Conservation (phyloP, 2,329 filamentous ascomycete genomes). For the Pseudonectria buxi region DNA sequence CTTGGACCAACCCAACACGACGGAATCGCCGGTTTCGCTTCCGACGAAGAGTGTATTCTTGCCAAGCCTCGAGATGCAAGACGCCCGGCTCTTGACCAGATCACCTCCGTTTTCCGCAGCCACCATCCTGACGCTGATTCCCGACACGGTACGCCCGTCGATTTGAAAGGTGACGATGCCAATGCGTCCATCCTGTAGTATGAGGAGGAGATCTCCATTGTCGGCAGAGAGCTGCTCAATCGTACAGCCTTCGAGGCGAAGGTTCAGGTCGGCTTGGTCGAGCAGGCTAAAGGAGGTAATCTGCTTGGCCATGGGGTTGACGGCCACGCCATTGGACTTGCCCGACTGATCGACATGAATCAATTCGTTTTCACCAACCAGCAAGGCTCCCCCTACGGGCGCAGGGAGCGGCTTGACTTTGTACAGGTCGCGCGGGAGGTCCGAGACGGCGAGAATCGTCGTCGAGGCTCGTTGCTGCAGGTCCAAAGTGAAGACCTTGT, state of each 20-base stretch:
- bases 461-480: slow-evolving; percentile 90
- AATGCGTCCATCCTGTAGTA: slow-evolving; percentile 68
- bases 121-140: slow-evolving; percentile 66
- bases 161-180: slow-evolving; percentile 74
- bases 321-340: slow-evolving; percentile 83
- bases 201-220: slow-evolving; percentile 76
- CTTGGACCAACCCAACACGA: slow-evolving; percentile 72
- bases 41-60: slow-evolving; percentile 73
- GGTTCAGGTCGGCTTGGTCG: slow-evolving; percentile 74
- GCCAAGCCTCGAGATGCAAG: slow-evolving; percentile 63
- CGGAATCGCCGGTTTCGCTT: slow-evolving; percentile 74
- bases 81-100: slow-evolving; percentile 54
- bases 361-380: slow-evolving; percentile 83
- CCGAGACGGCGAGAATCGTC: slow-evolving; percentile 77
- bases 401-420: slow-evolving; percentile 74
- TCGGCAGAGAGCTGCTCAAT: slow-evolving; percentile 71
- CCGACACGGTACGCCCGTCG: slow-evolving; percentile 86
- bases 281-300: slow-evolving; percentile 76
- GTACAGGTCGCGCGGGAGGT: slow-evolving; percentile 81
- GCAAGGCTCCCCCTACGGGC: slow-evolving; percentile 80
- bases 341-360: slow-evolving; percentile 95
- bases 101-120: slow-evolving; percentile 54
- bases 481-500: slow-evolving; percentile 93
- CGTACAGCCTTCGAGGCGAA: slow-evolving; percentile 75
- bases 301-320: slow-evolving; percentile 83